A percentile compares a stretch with the other conserved stretches of the same genome.
These are phyloP conservation scores for Zanthoxylum bungeanum DNA, from an alignment of 345 rosid species.

Conservation along the genomic window DNA sequence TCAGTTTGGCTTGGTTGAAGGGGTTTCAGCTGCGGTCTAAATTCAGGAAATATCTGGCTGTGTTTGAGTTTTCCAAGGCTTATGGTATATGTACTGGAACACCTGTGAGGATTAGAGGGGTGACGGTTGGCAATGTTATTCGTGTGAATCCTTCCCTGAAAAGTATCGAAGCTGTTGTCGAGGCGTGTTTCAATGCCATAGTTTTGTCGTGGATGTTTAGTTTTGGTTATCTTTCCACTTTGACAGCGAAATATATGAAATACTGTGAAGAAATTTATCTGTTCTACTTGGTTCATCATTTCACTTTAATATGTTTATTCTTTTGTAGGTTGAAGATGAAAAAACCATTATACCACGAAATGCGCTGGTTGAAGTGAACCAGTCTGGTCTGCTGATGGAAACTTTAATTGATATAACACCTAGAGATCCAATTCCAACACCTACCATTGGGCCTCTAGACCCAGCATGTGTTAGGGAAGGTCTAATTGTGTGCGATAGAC, in stretches of 20 bases:
- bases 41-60: constrained; percentile 82
- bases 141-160: constrained; percentile 87
- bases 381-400: constrained; percentile 98
- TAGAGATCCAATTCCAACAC: constrained; percentile 77
- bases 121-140: constrained; percentile 81
- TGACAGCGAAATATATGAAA: not conserved
- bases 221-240: not conserved
- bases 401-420: constrained; percentile 94
- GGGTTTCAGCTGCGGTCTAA: constrained; percentile 77
- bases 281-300: constrained; percentile 4
- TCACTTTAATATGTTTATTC: not conserved
- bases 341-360: constrained; percentile 86
- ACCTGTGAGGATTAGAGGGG: constrained; percentile 95
- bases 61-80: constrained; percentile 81
- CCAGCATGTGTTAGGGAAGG: constrained; percentile 80
- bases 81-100: constrained; percentile 91
- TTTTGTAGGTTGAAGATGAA: constrained; percentile 87
- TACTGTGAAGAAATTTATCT: not conserved
- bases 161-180: constrained; percentile 89
- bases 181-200: constrained; percentile 45
- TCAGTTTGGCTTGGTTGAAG: constrained; percentile 88
- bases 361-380: constrained; percentile 90
- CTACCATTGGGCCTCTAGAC: constrained; percentile 75
- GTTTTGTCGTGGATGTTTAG: constrained; percentile 9
- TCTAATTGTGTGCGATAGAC: constrained; percentile 83